Evolutionary conservation across 1,284 basidiomycete species (phyloP), one percentile per base, ranked within the genome.

Genomic region (Pascua sp.): DNA sequence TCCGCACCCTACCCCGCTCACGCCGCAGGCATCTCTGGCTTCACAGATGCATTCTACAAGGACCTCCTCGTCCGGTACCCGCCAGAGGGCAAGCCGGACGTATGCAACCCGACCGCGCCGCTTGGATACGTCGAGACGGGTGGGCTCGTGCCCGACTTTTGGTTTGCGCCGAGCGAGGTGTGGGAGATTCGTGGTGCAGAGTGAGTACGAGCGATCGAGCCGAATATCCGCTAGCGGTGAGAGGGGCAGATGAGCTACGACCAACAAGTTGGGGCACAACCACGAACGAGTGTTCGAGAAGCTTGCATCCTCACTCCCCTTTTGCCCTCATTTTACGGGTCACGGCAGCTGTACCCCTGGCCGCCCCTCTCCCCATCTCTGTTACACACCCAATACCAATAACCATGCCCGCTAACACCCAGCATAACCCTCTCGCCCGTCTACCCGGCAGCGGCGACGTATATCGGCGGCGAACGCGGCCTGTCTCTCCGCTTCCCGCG

Each of bases 131-230:
- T 85, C 65, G 86, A 90, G 51, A 83, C 82, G 9, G 89, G 88
- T 69, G 91, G 86, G 0, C 84, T 90, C 36, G 81, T 75, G 50
- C 93, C 93, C 0, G 84, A 88, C 60, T 85, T 93, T 4, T 94
- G 89, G 81, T 93, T 94, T 75, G 82, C 83, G 62, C 92, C 93
- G 5, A 79, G 80, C 56, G 90, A 94, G 72, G 89, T 93, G 8
- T 94, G 91, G 91, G 91, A 95, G 77, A 87, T 96, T 59, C 83
- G 89, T 18, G 91, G 91, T 16, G 91, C 93, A 52, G 91, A 94
- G 88, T 90, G 55, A 62, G 77, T 32, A 32, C 24, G 7, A 32
- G 24, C 7, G 24, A 32, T 32, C 24, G 24, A 32, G 24, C 24
- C 24, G 24, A 32, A 7, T 70, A 10, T 43, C 4, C 13, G 3